Evolutionary conservation across 2,329 filamentous ascomycete species (phyloP), one percentile per base, ranked within the genome.

Genomic region (Stenocarpella maydis): DNA sequence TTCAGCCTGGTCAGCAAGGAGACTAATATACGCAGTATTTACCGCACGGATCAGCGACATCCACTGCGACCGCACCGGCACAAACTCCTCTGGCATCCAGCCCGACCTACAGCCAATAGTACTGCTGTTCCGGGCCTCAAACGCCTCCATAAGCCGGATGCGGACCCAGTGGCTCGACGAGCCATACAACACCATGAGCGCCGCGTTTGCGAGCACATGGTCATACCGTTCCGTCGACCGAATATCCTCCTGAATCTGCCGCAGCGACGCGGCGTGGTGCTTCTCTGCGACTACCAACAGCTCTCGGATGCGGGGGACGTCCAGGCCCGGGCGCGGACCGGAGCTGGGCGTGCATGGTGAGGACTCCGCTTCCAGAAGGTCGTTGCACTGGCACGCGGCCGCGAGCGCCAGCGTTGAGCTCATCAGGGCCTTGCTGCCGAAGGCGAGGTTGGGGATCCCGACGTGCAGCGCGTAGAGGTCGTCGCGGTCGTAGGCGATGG

Each of bases 141-240:
- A 74, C 5, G 71, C 72, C 21, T 74, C 73, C 0, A 76, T 73
- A 4, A 82, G 71, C 24, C 75, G 75, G 2, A 82, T 78, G 1
- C 81, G 77, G 10, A 79, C 72, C 15, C 73, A 75, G 45, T 83
- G 81, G 45, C 76, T 82, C 0, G 77, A 79, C 0, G 78, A 80
- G 0, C 76, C 79, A 21, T 82, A 82, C 28, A 83, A 75, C 4
- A 80, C 80, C 81, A 83, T 83, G 12, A 83, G 70, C 0, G 81
- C 78, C 0, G 81, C 80, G 63, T 82, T 82, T 12, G 80, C 78
- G 9, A 81, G 75, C 1, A 81, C 70, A 61, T 75, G 68, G 63
- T 81, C 78, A 60, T 81, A 82, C 1, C 76, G 73, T 15, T 77
- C 74, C 4, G 73, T 68, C 1, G 75, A 72, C 3, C 73, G 72